These are phyloP conservation scores for Posidonia oceanica DNA, from an alignment of 116 monocot genomes.

Conservation along the genomic window DNA sequence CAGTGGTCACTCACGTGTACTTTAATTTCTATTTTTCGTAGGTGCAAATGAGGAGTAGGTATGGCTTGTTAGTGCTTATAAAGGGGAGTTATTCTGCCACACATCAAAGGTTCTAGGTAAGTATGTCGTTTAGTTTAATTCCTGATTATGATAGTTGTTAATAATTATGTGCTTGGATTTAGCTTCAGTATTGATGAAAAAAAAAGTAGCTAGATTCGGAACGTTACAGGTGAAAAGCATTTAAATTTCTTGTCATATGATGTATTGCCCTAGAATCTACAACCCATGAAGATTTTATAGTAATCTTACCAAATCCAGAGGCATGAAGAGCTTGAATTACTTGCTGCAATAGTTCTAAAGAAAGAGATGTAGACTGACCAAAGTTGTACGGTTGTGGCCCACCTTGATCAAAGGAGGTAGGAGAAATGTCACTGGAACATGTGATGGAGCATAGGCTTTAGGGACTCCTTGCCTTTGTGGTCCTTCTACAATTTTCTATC, in stretches of 20 bases:
- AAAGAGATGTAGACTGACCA: neutral
- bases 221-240: neutral
- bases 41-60: no score
- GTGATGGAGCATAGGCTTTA: neutral
- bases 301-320: conserved; percentile 11
- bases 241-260: conserved; percentile 7
- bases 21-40: no score
- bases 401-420: neutral
- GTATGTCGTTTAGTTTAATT: no score
- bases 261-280: conserved; percentile 6
- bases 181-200: no score
- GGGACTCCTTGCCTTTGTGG: neutral
- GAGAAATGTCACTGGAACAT: neutral
- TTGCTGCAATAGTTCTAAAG: conserved; percentile 8
- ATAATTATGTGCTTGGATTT: no score
- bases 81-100: no score
- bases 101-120: no score
- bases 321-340: conserved; percentile 13
- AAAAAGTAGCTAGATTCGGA: no score
- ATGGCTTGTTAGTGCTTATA: no score
- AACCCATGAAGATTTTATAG: neutral
- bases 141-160: no score
- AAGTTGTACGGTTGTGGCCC: neutral
- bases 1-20: no score
- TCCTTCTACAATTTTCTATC: conserved; percentile 1